Base-by-base conservation (phyloP, 371 early-diverging fungal species). In the Circinella minor region DNA sequence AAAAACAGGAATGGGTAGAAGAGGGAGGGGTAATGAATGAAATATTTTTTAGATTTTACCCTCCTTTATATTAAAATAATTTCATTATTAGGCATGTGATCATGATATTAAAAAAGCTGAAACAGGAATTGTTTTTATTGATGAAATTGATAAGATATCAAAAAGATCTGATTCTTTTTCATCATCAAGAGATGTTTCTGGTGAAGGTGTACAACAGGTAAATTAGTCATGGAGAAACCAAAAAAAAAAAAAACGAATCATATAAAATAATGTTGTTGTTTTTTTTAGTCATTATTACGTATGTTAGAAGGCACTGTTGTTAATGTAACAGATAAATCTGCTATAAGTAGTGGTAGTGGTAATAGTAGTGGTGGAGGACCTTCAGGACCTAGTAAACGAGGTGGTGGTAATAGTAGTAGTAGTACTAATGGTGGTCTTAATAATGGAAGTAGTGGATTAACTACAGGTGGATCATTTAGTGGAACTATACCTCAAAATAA, bases 151-250 rank as follows among this genome's bases (percentile, higher is more conserved):
- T 82, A 95, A 95, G 75, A 92, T 95, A 55, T 88, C 94, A 1
- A 82, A 91, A 69, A 79, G 92, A 71, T 88, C 93, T 0, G 96
- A 95, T 77, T 74, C 92, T 8, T 83, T 86, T 67, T 89, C 93
- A 3, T 86, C 90, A 36, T 89, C 94, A 14, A 92, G 94, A 66
- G 97, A 96, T 79, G 96, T 96, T 0, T 93, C 95, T 8, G 97
- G 97, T 64, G 96, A 96, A 78, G 97, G 96, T 14, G 97, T 96
- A 11, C 97, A 96, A 73, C 96, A 96, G 77, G 91, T 78, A 75
- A 55, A 38, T 38, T 5, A 61, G 37, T 17, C 1, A 27, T 27
- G 27, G 27, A 27, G 2, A 27, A 27, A 1, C 27, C 27, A 27
- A 27, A 27, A 27, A 27, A 27, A 27, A 27, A 27, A 27, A 27